Evolutionary conservation across 2,329 filamentous ascomycete genomes (phyloP).

Genomic region (Thielaviopsis populi): DNA sequence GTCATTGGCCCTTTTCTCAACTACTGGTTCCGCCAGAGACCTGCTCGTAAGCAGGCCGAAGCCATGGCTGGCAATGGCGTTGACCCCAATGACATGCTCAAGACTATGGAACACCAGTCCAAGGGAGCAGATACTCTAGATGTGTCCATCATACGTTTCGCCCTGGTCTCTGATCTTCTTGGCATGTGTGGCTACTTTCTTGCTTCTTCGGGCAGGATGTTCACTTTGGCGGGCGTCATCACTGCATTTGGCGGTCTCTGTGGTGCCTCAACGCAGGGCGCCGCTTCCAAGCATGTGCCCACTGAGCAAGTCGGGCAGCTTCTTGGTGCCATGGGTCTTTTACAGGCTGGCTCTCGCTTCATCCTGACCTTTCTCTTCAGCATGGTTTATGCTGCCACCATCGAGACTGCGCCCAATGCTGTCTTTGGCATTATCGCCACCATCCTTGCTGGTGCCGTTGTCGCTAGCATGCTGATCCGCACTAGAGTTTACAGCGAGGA

Average conservation of each 20-base stretch:
- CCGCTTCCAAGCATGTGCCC: conserved; percentile 82
- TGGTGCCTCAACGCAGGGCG: conserved; percentile 67
- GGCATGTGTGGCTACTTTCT: conserved; percentile 65
- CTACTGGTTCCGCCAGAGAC: conserved; percentile 50
- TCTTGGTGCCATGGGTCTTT: conserved; percentile 71
- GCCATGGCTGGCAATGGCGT: conserved; percentile 18
- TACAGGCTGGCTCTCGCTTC: conserved; percentile 70
- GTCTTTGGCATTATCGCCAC: conserved; percentile 41
- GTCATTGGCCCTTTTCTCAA: conserved; percentile 62
- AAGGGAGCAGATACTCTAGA: conserved; percentile 65
- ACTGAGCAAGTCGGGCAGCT: conserved; percentile 67
- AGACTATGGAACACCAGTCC: conserved; percentile 26
- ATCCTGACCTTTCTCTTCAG: conserved; percentile 73
- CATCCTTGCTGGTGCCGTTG: conserved; percentile 6
- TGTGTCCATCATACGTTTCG: conserved; percentile 56
- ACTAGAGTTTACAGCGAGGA: conserved; percentile 13
- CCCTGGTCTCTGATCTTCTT: conserved; percentile 59
- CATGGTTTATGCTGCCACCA: conserved; percentile 68
- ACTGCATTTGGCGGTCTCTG: conserved; percentile 72
- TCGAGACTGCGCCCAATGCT: conserved; percentile 61
- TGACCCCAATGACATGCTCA: conserved; percentile 5
- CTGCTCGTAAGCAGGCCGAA: conserved; percentile 27
- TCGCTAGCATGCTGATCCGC: conserved; percentile 8
- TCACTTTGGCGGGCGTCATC: conserved; percentile 56
- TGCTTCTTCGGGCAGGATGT: conserved; percentile 44